Conservation (phyloP, 805 yeast genomes). For the Teunomyces atbi region DNA sequence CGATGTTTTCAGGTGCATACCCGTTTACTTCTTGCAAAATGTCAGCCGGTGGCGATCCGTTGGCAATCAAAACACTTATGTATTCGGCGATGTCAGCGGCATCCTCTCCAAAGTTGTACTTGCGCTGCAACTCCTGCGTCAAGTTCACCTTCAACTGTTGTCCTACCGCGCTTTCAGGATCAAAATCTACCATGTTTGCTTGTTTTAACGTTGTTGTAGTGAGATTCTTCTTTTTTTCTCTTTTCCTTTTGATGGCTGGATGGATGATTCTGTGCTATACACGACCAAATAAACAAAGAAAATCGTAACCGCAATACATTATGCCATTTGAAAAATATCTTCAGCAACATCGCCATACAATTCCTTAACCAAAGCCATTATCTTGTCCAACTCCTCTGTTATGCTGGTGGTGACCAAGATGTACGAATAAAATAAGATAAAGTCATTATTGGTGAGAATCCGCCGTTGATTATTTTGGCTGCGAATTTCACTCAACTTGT, state of each 20-base stretch:
- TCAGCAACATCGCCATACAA: slow-evolving; percentile 67
- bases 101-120: slow-evolving; percentile 37
- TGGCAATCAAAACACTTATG: slow-evolving; percentile 66
- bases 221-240: not conserved
- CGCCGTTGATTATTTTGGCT: slow-evolving; percentile 17
- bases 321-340: slow-evolving; percentile 53
- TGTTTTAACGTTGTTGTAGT: not conserved
- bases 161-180: slow-evolving; percentile 42
- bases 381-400: slow-evolving; percentile 59
- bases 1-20: slow-evolving; percentile 61
- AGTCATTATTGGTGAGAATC: slow-evolving; percentile 60
- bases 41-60: slow-evolving; percentile 60
- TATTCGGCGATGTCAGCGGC: slow-evolving; percentile 68
- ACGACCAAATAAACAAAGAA: not conserved
- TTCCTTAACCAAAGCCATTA: slow-evolving; percentile 53
- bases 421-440: slow-evolving; percentile 73
- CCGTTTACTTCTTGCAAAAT: slow-evolving; percentile 60
- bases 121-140: slow-evolving; percentile 33
- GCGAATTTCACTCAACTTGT: slow-evolving; percentile 61
- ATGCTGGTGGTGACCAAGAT: slow-evolving; percentile 68
- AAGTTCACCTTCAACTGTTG: slow-evolving; percentile 33
- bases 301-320: not conserved
- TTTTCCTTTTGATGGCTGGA: not conserved
- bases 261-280: not conserved
- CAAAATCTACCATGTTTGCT: slow-evolving; percentile 23